phyloP scores from a whole-genome alignment of 148 eudicot species.

The Suaeda aralocaspica region DNA sequence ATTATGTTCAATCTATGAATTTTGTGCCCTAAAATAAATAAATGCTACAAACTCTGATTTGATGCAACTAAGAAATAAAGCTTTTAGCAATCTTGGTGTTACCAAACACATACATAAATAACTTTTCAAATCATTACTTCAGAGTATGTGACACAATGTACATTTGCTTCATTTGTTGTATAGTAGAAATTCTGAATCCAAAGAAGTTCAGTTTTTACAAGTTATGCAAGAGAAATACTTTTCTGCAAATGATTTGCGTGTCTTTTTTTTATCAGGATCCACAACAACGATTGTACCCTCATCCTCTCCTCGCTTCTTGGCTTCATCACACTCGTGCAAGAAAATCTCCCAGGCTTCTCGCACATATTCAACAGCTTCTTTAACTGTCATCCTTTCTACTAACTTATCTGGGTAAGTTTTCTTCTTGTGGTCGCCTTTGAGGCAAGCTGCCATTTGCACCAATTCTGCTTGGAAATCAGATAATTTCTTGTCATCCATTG shows the following conservation, averaged over 20 bases:
- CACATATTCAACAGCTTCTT: conserved; percentile 50
- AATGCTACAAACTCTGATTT: too few relatives aligned
- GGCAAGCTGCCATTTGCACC: conserved; percentile 72
- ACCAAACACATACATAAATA: too few relatives aligned
- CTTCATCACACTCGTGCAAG: conserved; percentile 49
- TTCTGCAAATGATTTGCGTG: conserved; percentile 29
- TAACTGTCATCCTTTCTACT: conserved; percentile 60
- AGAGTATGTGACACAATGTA: too few relatives aligned
- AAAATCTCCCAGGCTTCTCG: conserved; percentile 47
- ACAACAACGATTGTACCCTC: conserved; percentile 27
- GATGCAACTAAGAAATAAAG: too few relatives aligned
- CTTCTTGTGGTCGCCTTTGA: conserved; percentile 63
- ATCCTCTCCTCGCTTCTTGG: conserved; percentile 38
- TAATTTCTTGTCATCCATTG: conserved; percentile 45
- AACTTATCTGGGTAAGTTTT: conserved; percentile 49
- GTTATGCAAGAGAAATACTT: conserved; percentile 49
- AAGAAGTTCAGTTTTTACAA: conserved; percentile 29
- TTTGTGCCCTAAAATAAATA: too few relatives aligned
- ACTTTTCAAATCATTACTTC: too few relatives aligned
- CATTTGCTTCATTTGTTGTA: not conserved
- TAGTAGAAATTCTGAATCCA: not conserved
- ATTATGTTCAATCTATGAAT: too few relatives aligned
- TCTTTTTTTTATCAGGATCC: not conserved
- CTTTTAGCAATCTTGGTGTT: too few relatives aligned
- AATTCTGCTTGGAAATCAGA: conserved; percentile 63